These are phyloP conservation scores for Geosmithia putterillii DNA, from an alignment of 2,329 filamentous ascomycete genomes.

Conservation along the genomic window DNA sequence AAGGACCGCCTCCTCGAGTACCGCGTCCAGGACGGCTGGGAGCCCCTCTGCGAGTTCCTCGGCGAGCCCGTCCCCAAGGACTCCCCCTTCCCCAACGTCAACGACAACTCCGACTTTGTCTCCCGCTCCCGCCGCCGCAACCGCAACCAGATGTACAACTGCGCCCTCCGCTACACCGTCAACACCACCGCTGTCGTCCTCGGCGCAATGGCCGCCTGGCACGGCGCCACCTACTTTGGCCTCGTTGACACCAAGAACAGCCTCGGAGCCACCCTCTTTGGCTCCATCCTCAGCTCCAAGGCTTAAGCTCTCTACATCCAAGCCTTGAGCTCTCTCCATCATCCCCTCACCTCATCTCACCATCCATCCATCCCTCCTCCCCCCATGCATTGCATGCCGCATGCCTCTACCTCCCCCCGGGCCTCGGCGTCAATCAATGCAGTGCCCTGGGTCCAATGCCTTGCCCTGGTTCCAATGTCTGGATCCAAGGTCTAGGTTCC, in stretches of 20 bases:
- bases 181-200: conserved; percentile 2
- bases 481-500: no score
- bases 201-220: conserved; percentile 1
- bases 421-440: no score
- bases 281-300: neutral
- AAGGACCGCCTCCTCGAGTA: conserved; percentile 20
- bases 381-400: no score
- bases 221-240: conserved; percentile 1
- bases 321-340: no score
- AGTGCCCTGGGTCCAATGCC: no score
- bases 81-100: conserved; percentile 20
- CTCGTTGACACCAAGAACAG: neutral
- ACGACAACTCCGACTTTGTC: conserved; percentile 22
- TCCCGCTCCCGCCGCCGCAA: conserved; percentile 16
- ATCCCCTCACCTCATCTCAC: no score
- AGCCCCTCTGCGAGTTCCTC: conserved; percentile 11
- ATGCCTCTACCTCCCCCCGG: no score
- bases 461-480: no score
- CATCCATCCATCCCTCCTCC: no score
- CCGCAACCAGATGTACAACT: conserved; percentile 21
- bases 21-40: conserved; percentile 21
- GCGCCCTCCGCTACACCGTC: conserved; percentile 12
- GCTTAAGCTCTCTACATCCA: neutral
- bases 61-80: conserved; percentile 19
- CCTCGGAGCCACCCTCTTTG: neutral